Evolutionary conservation across 2,329 filamentous ascomycete genomes (phyloP).

Genomic region (Hypoxylon sp.): DNA sequence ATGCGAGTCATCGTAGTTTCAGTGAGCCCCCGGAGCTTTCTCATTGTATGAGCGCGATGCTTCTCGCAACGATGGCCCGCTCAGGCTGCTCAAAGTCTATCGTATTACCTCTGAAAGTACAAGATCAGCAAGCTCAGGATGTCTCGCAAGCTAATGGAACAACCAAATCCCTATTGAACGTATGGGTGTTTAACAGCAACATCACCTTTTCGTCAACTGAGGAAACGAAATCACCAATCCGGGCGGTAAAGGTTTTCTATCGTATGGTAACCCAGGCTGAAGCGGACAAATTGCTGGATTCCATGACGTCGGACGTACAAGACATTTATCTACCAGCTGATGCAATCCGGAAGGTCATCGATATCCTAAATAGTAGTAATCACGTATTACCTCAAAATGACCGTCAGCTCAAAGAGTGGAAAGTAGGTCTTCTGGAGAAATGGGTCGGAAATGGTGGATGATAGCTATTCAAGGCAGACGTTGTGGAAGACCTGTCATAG

Average conservation of each 20-base stretch:
- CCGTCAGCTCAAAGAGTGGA: conserved; percentile 75
- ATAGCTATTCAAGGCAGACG: not conserved
- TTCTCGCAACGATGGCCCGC: conserved; percentile 68
- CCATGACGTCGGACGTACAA: conserved; percentile 69
- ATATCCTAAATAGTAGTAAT: conserved; percentile 64
- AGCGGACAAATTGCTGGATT: conserved; percentile 65
- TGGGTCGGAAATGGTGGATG: conserved; percentile 56
- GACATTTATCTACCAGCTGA: conserved; percentile 69
- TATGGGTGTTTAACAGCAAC: conserved; percentile 71
- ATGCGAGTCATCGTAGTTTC: conserved; percentile 46
- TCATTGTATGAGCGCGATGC: conserved; percentile 68
- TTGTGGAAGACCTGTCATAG: not conserved
- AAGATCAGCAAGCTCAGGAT: not conserved
- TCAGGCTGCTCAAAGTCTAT: conserved; percentile 72
- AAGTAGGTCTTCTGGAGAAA: conserved; percentile 73
- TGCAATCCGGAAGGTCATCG: conserved; percentile 63
- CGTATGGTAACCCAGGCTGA: conserved; percentile 60
- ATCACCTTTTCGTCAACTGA: conserved; percentile 66
- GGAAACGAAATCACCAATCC: conserved; percentile 47
- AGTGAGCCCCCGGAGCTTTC: conserved; percentile 57
- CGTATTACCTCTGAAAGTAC: conserved; percentile 59
- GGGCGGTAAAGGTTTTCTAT: conserved; percentile 70
- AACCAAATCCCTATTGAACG: conserved; percentile 57
- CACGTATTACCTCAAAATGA: conserved; percentile 68
- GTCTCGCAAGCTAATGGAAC: conserved; percentile 1